Base-by-base conservation (phyloP, 163 green algal genomes). In the Smithsoniella earleae region DNA sequence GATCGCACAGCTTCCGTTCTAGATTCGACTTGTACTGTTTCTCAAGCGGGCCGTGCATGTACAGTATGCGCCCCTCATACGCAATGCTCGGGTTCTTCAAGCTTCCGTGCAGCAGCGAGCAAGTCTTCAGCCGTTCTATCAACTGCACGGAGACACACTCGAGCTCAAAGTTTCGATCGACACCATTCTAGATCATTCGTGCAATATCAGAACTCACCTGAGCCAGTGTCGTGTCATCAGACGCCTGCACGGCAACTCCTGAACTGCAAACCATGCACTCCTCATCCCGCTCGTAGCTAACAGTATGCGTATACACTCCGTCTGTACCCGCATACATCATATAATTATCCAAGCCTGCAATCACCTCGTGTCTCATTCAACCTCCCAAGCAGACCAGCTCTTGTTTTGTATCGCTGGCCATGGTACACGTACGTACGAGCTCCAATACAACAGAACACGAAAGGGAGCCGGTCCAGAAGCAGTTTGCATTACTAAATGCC, bases 261-360 rank as follows among this genome's bases (percentile, higher is more conserved):
- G 92, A 33, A 55, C 84, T 89, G 87, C 94, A 99, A 22, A 98
- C 82, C 31, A 88, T 79, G 79, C 94, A 99, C 27, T 73, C 36
- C 0, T 78, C 27, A 77, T 97, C 91, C 13, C 80, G 78, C 82
- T 98, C 92, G 75, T 98, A 97, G 36, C 79, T 62, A 27, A 93
- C 85, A 0, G 90, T 96, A 78, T 96, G 89, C 0, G 91, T 95
- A 81, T 99, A 99, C 3, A 98, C 85, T 44, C 90, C 90, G 25
- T 95, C 86, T 5, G 81, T 86, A 18, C 94, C 94, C n/a, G 90
- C 85, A 76, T 98, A 96, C 93, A 98, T 97, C 83, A 97, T 92
- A 83, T 96, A 97, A 86, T 98, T 98, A 82, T 97, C 84, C 36
- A 95, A 86, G 0, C 86, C 78, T 86, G 81, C 77, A 95, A 79